Base-by-base conservation (phyloP, 305 asterid species). In the Fraxinus baroniana region DNA sequence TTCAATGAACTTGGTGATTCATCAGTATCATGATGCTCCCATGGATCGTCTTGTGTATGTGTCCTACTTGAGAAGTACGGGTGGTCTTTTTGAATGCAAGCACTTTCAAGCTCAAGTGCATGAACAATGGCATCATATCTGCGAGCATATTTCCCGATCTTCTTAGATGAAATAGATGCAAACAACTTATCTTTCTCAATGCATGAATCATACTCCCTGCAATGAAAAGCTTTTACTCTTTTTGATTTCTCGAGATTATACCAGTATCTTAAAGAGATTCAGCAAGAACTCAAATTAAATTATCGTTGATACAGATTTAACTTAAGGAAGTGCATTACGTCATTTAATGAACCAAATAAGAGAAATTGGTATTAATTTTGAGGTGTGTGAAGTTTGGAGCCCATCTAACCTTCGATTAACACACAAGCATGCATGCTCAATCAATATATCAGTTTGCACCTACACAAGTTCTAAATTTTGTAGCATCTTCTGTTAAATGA, bases 1-100 rank as follows among this genome's bases (percentile, higher is more conserved):
- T 82, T 87, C 89, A 70, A 82, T 41, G 84, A 83, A 84, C 83
- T 32, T 32, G 86, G 91, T 74, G 89, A 88, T 46, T 82, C 86
- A 22, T 76, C 82, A 74, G 57, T 66, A 33, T 35, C 82, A 78
- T 68, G 78, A 17, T 83, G 84, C 68, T 84, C 24, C 24, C 9
- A n/a, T 1, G 20, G 24, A 3, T 2, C 30, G 33, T 66, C 84
- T 72, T 74, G 80, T 26, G 83, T 20, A 33, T 76, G 78, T 78
- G 75, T 86, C 46, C 77, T 72, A 10, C 84, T 22, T 52, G 0
- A 17, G 62, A 52, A n/a, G 8, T 5, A 5, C 15, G 18, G 57
- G 57, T 15, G 57, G 13, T 46, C 57, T 46, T 46, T 46, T 46
- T n/a, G 18, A 46, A 46, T 46, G 57, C 18, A 46, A 13, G 57